phyloP scores from a whole-genome alignment of 768 basidiomycete genomes.

The Rhodosporidiobolus odoratus region DNA sequence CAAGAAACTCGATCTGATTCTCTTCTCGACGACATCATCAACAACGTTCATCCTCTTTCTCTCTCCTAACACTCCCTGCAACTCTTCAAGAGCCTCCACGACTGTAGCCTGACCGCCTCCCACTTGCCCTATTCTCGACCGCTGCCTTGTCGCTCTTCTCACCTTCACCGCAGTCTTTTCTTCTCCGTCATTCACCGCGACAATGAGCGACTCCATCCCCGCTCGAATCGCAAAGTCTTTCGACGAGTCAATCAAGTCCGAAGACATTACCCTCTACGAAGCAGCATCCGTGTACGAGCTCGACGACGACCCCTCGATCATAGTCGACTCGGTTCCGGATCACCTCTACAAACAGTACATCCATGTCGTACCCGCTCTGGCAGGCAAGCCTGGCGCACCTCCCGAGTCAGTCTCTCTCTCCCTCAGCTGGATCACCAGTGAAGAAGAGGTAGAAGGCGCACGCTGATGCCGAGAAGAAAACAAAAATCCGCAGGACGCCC shows the following conservation, averaged over 20 bases:
- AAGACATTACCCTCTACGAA: slow-evolving; percentile 19
- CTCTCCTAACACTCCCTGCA: too few relatives aligned
- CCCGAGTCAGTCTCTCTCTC: slow-evolving; percentile 2
- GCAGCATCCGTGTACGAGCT: not conserved
- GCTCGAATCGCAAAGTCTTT: not conserved
- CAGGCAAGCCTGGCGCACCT: slow-evolving; percentile 15
- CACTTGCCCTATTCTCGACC: too few relatives aligned
- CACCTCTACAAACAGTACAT: slow-evolving; percentile 2
- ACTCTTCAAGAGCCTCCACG: too few relatives aligned
- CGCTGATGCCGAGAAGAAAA: too few relatives aligned
- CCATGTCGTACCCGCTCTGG: slow-evolving; percentile 18
- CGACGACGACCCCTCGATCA: not conserved
- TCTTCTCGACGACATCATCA: too few relatives aligned
- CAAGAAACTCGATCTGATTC: too few relatives aligned
- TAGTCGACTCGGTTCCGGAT: too few relatives aligned
- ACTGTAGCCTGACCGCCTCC: too few relatives aligned
- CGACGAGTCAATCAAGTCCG: not conserved
- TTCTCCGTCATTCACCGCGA: too few relatives aligned
- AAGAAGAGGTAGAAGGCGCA: not conserved
- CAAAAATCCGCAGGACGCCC: slow-evolving; percentile 4
- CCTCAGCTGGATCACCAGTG: not conserved
- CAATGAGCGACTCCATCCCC: not conserved
- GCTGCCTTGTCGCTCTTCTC: too few relatives aligned
- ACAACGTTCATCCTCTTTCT: too few relatives aligned
- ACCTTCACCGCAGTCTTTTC: too few relatives aligned